Evolutionary conservation across 2,329 filamentous ascomycete species (phyloP).

Genomic region (Microsporum audouinii): DNA sequence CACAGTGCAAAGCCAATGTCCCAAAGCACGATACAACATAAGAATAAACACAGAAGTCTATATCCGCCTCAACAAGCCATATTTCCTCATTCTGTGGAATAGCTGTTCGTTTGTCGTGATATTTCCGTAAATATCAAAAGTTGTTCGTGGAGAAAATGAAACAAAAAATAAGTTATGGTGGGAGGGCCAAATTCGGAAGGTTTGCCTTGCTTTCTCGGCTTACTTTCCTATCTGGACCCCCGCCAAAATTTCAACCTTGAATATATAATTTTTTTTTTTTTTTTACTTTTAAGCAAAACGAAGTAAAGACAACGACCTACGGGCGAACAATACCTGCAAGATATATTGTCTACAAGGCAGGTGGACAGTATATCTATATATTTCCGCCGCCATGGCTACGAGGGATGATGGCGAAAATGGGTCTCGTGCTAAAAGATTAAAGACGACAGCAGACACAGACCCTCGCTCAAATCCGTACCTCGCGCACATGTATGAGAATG

Average conservation of each 20-base stretch:
- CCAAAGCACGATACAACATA: background rate
- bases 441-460: constrained; percentile 40
- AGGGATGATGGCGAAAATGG: constrained; percentile 38
- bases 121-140: background rate
- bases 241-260: background rate
- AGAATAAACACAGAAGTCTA: background rate
- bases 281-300: background rate
- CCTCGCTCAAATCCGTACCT: constrained; percentile 72
- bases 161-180: background rate
- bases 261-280: background rate
- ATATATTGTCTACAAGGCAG: background rate
- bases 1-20: background rate
- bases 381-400: background rate
- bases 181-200: background rate
- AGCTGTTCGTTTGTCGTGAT: background rate
- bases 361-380: background rate
- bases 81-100: background rate
- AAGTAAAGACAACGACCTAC: background rate
- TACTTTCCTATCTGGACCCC: constrained; percentile 19
- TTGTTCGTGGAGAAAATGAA: background rate
- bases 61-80: background rate
- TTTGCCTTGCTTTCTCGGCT: constrained; percentile 12
- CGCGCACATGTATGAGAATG: constrained; percentile 66
- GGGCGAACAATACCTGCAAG: background rate
- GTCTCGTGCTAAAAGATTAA: constrained; percentile 44